Evolutionary conservation across 2,329 filamentous ascomycete species (phyloP).

Genomic region (Beauveria sp.): DNA sequence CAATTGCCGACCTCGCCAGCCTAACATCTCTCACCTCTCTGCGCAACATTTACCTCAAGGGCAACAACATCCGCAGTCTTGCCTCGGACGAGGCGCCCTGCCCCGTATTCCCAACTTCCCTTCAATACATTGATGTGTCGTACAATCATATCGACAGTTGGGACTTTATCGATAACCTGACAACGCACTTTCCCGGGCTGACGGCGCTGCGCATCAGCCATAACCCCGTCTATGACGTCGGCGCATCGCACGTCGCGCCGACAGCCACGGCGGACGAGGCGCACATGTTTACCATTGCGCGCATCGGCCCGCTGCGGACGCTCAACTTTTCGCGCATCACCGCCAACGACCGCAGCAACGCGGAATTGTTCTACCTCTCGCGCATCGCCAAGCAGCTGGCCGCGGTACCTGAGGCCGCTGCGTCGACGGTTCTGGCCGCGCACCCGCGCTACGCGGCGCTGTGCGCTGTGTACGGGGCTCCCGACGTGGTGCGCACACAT

Average conservation of each 20-base stretch:
- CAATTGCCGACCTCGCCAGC: slow-evolving; percentile 47
- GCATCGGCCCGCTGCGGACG: slow-evolving; percentile 56
- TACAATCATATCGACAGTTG: slow-evolving; percentile 64
- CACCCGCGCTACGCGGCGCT: slow-evolving; percentile 70
- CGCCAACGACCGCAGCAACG: slow-evolving; percentile 69
- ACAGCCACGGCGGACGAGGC: slow-evolving; percentile 62
- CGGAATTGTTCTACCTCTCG: slow-evolving; percentile 88
- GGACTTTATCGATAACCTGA: slow-evolving; percentile 65
- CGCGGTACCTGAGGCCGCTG: slow-evolving; percentile 43
- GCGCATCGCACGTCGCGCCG: slow-evolving; percentile 31
- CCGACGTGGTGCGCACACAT: slow-evolving; percentile 49
- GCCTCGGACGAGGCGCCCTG: slow-evolving; percentile 16
- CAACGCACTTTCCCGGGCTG: slow-evolving; percentile 62
- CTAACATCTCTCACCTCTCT: slow-evolving; percentile 45
- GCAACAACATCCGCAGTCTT: slow-evolving; percentile 57
- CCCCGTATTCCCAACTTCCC: slow-evolving; percentile 42
- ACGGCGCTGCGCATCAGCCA: slow-evolving; percentile 69
- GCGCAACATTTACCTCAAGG: slow-evolving; percentile 62
- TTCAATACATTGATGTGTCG: slow-evolving; percentile 65
- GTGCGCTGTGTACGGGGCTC: slow-evolving; percentile 68
- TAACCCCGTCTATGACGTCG: slow-evolving; percentile 71
- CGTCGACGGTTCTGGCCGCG: slow-evolving; percentile 45
- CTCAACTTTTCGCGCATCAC: slow-evolving; percentile 72
- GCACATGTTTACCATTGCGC: slow-evolving; percentile 80
- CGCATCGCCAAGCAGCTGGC: slow-evolving; percentile 71